Percentiles rank a stretch among this genome's conserved stretches.
Conservation (phyloP, 768 basidiomycete genomes). For the Suillus bovinus region DNA sequence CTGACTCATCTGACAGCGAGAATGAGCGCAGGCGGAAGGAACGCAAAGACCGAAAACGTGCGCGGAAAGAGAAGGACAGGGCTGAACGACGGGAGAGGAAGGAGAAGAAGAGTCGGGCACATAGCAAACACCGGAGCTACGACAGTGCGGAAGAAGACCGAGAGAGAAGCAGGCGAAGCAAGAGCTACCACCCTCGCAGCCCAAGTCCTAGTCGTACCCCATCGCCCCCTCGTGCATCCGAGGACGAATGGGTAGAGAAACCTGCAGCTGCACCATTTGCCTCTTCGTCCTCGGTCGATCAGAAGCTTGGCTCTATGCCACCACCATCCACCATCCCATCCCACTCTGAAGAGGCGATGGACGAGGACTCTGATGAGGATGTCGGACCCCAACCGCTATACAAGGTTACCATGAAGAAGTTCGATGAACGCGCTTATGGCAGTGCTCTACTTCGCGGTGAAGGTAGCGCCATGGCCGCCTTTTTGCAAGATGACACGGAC, state of each 20-base stretch:
- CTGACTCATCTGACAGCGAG: constrained; percentile 50
- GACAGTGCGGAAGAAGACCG: constrained; percentile 41
- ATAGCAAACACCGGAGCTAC: constrained; percentile 31
- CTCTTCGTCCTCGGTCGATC: constrained; percentile 15
- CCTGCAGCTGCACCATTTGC: constrained; percentile 33
- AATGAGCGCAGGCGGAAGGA: constrained; percentile 58
- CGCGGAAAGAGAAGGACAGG: constrained; percentile 48
- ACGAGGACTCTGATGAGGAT: constrained; percentile 60
- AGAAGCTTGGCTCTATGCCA: constrained; percentile 24
- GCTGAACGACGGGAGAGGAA: constrained; percentile 41
- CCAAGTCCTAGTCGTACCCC: constrained; percentile 36
- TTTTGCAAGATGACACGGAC: constrained; percentile 81
- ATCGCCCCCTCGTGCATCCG: constrained; percentile 28
- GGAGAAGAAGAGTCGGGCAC: constrained; percentile 35
- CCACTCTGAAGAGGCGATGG: constrained; percentile 22
- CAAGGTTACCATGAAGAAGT: constrained; percentile 46
- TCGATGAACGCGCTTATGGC: constrained; percentile 87
- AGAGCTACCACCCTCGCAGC: constrained; percentile 31
- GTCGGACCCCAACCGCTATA: constrained; percentile 77
- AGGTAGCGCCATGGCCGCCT: constrained; percentile 97
- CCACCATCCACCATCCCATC: constrained; percentile 22
- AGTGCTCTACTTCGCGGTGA: constrained; percentile 91
- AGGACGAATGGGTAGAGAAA: constrained; percentile 72
- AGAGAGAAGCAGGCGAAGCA: constrained; percentile 32
- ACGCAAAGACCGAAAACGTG: constrained; percentile 60